A percentile compares a stretch with the other conserved stretches of the same genome.
These are phyloP conservation scores for Paracamarosporium sp. DNA, from an alignment of 2,329 filamentous ascomycete species.

Conservation along the genomic window DNA sequence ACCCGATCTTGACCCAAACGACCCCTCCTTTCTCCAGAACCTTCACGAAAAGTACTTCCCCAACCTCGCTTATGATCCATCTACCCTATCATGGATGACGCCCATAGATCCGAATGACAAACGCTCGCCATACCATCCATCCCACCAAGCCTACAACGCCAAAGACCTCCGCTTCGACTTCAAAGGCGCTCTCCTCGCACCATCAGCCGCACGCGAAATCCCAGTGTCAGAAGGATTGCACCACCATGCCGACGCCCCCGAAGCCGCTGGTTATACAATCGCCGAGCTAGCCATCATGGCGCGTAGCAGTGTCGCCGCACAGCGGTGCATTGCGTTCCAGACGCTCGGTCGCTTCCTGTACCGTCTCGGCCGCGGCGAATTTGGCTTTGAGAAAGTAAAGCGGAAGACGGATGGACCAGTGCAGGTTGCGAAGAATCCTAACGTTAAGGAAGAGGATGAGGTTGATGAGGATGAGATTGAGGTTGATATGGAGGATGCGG, in stretches of 20 bases:
- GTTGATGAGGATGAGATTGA: conserved; percentile 43
- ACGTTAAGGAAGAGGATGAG: conserved; percentile 42
- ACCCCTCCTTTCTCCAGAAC: conserved; percentile 81
- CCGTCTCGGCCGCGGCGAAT: conserved; percentile 77
- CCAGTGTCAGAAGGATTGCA: conserved; percentile 83
- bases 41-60: conserved; percentile 96
- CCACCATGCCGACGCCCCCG: conserved; percentile 90
- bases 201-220: conserved; percentile 74
- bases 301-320: conserved; percentile 81
- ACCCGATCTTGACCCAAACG: conserved; percentile 81
- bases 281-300: conserved; percentile 82
- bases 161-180: conserved; percentile 90
- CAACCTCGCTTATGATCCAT: conserved; percentile 81
- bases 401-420: conserved; percentile 55
- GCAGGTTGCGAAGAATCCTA: conserved; percentile 48
- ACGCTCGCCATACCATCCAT: conserved; percentile 80
- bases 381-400: conserved; percentile 59
- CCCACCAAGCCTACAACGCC: conserved; percentile 72
- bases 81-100: conserved; percentile 88
- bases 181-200: conserved; percentile 78
- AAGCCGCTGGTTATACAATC: conserved; percentile 93
- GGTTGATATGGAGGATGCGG: conserved; percentile 46
- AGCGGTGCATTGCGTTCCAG: conserved; percentile 91
- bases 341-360: conserved; percentile 86
- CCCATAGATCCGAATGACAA: conserved; percentile 68